Evolutionary conservation across 768 basidiomycete species (phyloP).

Genomic region (Tricholoma matsutake): DNA sequence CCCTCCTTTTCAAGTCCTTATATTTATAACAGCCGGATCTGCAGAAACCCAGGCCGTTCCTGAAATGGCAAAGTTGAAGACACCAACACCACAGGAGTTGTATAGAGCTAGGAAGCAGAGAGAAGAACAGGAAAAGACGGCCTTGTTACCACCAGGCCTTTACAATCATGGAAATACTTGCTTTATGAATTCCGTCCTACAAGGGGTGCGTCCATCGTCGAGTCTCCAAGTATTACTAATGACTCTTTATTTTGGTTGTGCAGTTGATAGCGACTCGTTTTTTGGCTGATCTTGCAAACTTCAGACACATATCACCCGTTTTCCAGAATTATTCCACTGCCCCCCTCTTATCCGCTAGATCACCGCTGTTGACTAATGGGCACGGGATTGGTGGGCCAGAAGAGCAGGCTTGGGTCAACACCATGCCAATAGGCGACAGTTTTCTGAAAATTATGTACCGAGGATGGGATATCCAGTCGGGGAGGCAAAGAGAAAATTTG

Average conservation of each 20-base stretch:
- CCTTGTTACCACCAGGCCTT: slow-evolving; percentile 69
- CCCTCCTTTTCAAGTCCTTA: not conserved
- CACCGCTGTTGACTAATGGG: slow-evolving; percentile 69
- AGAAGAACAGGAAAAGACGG: slow-evolving; percentile 60
- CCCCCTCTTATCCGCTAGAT: slow-evolving; percentile 45
- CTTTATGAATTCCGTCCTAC: slow-evolving; percentile 94
- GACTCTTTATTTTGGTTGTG: slow-evolving; percentile 2
- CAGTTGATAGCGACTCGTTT: slow-evolving; percentile 68
- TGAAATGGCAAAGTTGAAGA: slow-evolving; percentile 54
- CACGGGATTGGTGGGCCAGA: slow-evolving; percentile 50
- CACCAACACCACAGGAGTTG: slow-evolving; percentile 59
- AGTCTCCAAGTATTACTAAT: not conserved
- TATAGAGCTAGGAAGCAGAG: slow-evolving; percentile 54
- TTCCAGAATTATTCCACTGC: slow-evolving; percentile 38
- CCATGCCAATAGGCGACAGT: slow-evolving; percentile 69
- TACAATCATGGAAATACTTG: slow-evolving; percentile 87
- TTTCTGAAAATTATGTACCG: slow-evolving; percentile 58
- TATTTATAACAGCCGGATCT: not conserved
- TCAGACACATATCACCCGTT: slow-evolving; percentile 43
- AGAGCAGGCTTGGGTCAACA: slow-evolving; percentile 51
- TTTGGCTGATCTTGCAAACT: slow-evolving; percentile 55
- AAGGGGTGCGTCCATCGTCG: slow-evolving; percentile 55
- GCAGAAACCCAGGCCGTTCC: not conserved
- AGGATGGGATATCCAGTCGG: slow-evolving; percentile 63
- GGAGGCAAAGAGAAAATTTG: slow-evolving; percentile 46